phyloP scores from a whole-genome alignment of 371 early-diverging fungal species.

The Chytridium lagenaria region DNA sequence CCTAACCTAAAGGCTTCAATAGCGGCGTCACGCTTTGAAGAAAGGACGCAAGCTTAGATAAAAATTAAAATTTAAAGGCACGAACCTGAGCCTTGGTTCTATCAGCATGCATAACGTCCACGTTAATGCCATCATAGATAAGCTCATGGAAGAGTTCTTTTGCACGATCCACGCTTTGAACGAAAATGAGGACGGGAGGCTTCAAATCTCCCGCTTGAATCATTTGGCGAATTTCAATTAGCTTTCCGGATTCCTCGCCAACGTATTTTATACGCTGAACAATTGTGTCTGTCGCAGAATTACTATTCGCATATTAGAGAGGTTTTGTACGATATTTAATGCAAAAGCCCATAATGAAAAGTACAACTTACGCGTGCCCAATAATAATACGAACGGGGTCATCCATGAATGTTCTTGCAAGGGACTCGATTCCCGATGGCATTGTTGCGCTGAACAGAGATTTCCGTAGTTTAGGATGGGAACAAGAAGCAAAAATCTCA shows the following conservation, averaged over 20 bases:
- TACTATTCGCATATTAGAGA: conserved; percentile 52
- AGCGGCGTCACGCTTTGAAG: conserved; percentile 78
- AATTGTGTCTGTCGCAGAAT: conserved; percentile 92
- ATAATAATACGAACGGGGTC: conserved; percentile 89
- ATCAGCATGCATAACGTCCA: conserved; percentile 94
- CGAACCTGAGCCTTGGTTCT: conserved; percentile 79
- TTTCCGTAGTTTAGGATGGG: conserved; percentile 73
- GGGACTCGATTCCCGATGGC: conserved; percentile 85
- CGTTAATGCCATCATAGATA: conserved; percentile 95
- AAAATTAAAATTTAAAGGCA: not conserved
- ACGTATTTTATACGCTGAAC: conserved; percentile 90
- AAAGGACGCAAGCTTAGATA: conserved; percentile 13
- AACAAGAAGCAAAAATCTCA: conserved; percentile 76
- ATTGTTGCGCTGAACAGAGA: conserved; percentile 95
- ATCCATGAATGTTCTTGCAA: conserved; percentile 88
- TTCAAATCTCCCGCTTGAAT: conserved; percentile 78
- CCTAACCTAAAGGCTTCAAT: conserved; percentile 90
- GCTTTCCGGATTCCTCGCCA: conserved; percentile 93
- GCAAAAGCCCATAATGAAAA: not conserved
- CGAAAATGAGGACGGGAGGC: conserved; percentile 93
- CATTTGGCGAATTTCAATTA: conserved; percentile 88
- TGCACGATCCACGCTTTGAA: conserved; percentile 96
- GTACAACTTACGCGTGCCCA: conserved; percentile 73
- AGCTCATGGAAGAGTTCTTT: conserved; percentile 92
- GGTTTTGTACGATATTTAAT: conserved; percentile 66